Percentiles rank a stretch among this genome's conserved stretches.
phyloP scores from a whole-genome alignment of 805 yeast genomes.

The Pichia manshurica region DNA sequence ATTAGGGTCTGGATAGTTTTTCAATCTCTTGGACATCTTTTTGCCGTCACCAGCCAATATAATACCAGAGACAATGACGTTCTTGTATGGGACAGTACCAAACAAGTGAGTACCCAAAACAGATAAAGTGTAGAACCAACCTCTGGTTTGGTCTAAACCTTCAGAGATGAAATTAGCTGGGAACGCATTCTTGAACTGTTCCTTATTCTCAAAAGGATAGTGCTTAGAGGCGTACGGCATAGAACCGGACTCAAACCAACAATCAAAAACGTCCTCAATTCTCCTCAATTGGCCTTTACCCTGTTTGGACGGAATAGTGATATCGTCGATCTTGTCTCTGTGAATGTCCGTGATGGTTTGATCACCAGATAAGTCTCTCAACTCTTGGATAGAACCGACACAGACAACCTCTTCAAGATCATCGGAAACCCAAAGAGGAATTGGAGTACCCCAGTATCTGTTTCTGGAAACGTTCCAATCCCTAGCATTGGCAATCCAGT shows the following conservation, averaged over 20 bases:
- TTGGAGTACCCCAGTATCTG: slow-evolving; percentile 99
- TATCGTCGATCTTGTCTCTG: slow-evolving; percentile 85
- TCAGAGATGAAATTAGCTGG: slow-evolving; percentile 98
- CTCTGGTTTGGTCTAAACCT: slow-evolving; percentile 99
- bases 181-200: slow-evolving; percentile 64
- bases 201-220: slow-evolving; percentile 83
- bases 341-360: slow-evolving; percentile 82
- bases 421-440: slow-evolving; percentile 95
- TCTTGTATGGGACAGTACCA: slow-evolving; percentile 87
- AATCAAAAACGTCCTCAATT: slow-evolving; percentile 96
- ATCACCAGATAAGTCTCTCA: slow-evolving; percentile 78
- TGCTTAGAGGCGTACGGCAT: slow-evolving; percentile 98
- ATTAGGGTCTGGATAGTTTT: slow-evolving; percentile 95
- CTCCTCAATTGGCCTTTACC: slow-evolving; percentile 88
- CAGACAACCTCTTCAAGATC: slow-evolving; percentile 91
- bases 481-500: slow-evolving; percentile 98
- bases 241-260: slow-evolving; percentile 99
- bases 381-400: slow-evolving; percentile 85
- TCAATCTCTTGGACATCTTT: slow-evolving; percentile 97
- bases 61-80: slow-evolving; percentile 93
- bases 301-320: slow-evolving; percentile 85
- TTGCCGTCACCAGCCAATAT: slow-evolving; percentile 97
- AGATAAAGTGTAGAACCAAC: slow-evolving; percentile 97
- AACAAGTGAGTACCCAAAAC: slow-evolving; percentile 94
- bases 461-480: slow-evolving; percentile 99